Percentiles rank a stretch among this genome's conserved stretches.
phyloP scores from a whole-genome alignment of 2,329 filamentous ascomycete species.

The Sporothrix curviconia region DNA sequence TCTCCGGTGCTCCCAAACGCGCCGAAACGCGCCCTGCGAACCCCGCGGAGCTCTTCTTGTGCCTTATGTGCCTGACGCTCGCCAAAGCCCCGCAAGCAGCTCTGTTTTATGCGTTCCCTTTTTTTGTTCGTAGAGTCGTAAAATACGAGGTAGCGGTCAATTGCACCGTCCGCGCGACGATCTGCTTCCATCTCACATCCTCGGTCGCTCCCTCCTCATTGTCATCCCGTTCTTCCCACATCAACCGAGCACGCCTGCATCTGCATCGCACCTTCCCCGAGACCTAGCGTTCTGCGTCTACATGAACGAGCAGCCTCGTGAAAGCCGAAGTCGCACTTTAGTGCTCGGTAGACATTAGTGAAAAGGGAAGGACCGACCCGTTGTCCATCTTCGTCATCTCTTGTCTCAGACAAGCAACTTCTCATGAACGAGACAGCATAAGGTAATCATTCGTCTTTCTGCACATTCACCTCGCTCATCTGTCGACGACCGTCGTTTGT shows the following conservation, averaged over 20 bases:
- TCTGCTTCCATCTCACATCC: not conserved
- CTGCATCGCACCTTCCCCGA: not conserved
- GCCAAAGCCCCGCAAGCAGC: too few relatives aligned
- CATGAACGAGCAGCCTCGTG: too few relatives aligned
- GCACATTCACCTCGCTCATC: not conserved
- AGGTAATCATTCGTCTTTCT: too few relatives aligned
- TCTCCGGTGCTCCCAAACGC: not conserved
- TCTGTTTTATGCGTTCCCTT: not conserved
- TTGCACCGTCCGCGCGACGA: not conserved
- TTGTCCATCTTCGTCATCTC: too few relatives aligned
- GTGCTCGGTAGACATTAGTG: too few relatives aligned
- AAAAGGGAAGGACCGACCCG: constrained; percentile 1
- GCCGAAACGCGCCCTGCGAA: not conserved
- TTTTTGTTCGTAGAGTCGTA: not conserved
- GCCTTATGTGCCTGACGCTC: too few relatives aligned
- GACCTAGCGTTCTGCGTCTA: too few relatives aligned
- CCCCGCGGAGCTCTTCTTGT: too few relatives aligned
- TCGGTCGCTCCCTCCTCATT: not conserved
- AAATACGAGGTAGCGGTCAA: not conserved
- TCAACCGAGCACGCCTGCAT: too few relatives aligned
- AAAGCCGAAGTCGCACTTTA: too few relatives aligned
- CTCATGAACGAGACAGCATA: too few relatives aligned
- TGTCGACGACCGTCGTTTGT: not conserved
- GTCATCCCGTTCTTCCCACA: not conserved
- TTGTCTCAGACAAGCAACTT: not conserved